phyloP scores from a whole-genome alignment of 768 basidiomycete genomes.

The Mycena pura region DNA sequence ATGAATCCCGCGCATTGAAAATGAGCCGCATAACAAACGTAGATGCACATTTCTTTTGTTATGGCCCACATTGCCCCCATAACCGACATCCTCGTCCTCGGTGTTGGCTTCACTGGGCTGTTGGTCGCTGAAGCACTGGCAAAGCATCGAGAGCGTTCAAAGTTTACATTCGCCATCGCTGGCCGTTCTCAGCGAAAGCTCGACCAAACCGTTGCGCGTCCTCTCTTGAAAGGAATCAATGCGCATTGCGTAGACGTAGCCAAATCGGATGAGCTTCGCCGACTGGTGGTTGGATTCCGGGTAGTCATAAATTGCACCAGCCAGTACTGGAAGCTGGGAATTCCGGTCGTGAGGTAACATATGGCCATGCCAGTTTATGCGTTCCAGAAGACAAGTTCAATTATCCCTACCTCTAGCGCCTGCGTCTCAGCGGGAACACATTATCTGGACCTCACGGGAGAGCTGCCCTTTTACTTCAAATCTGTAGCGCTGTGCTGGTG shows the following conservation, averaged over 20 bases:
- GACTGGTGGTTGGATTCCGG: background rate
- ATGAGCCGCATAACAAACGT: too few relatives aligned
- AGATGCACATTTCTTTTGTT: too few relatives aligned
- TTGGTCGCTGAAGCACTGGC: constrained; percentile 2
- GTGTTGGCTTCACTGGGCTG: constrained; percentile 1
- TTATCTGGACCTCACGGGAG: constrained; percentile 7
- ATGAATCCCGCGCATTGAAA: too few relatives aligned
- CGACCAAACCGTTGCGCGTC: background rate
- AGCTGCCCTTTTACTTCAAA: constrained; percentile 6
- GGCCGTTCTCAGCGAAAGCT: constrained; percentile 4
- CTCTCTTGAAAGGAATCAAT: background rate
- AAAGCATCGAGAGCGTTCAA: background rate
- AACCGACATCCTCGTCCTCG: constrained; percentile 2
- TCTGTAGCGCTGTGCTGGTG: background rate
- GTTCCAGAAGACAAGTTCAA: background rate
- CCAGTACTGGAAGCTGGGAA: background rate
- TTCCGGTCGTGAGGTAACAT: constrained; percentile 1
- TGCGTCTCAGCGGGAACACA: constrained; percentile 3
- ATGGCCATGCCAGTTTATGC: background rate
- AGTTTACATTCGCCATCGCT: constrained; percentile 1
- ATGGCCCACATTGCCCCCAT: too few relatives aligned
- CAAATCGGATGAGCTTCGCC: background rate
- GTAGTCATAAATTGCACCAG: constrained; percentile 7
- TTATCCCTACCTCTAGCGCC: background rate
- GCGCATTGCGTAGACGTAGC: background rate